A percentile compares a stretch with the other conserved stretches of the same genome.
These are phyloP conservation scores for Ambrosia trifida DNA, from an alignment of 129 eudicot species.

Conservation along the genomic window DNA sequence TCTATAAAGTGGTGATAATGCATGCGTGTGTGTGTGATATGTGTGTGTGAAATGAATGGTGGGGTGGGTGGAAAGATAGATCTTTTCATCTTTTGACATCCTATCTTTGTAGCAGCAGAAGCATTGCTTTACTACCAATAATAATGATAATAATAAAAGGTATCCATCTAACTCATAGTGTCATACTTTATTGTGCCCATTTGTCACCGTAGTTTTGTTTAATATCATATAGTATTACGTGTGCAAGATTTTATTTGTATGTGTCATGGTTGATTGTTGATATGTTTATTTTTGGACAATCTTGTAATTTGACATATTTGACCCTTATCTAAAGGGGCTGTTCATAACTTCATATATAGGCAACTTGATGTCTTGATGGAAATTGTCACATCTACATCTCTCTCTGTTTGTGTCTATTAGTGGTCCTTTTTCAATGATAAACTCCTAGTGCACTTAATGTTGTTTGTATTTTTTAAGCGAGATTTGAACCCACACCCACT, in stretches of 20 bases:
- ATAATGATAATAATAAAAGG: constrained; percentile 23
- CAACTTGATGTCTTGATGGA: constrained; percentile 14
- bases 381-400: not conserved
- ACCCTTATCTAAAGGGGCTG: not conserved
- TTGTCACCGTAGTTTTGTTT: not conserved
- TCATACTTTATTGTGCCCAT: not conserved
- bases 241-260: not conserved
- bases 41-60: constrained; percentile 28
- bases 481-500: not conserved
- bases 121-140: constrained; percentile 16
- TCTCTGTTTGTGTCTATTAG: not conserved
- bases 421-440: not conserved
- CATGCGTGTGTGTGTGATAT: constrained; percentile 21
- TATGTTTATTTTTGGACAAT: not conserved
- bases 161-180: constrained; percentile 1
- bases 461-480: not conserved
- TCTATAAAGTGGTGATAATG: constrained; percentile 23
- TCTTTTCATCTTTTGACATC: constrained; percentile 28
- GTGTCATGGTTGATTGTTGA: not conserved
- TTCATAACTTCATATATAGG: not conserved
- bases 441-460: not conserved
- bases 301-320: not conserved
- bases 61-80: constrained; percentile 35
- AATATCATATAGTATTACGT: too few relatives aligned
- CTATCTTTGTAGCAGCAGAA: constrained; percentile 15